Conservation (phyloP, 371 early-diverging fungal genomes). For the Mortierella sp. region DNA sequence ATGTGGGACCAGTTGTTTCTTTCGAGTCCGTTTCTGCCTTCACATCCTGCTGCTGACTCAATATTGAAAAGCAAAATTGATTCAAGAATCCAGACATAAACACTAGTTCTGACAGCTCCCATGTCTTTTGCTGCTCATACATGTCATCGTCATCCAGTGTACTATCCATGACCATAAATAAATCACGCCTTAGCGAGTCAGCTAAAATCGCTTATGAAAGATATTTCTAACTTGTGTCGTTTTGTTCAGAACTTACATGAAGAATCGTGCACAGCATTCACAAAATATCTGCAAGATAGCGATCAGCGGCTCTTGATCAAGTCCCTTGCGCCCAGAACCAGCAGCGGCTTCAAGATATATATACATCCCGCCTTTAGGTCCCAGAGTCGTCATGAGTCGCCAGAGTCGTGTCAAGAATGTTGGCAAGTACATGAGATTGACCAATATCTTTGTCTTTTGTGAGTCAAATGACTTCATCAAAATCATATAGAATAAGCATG, state of each 20-base stretch:
- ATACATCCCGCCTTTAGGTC: conserved; percentile 67
- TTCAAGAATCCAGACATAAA: conserved; percentile 71
- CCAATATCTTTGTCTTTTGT: conserved; percentile 67
- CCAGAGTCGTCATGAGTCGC: conserved; percentile 70
- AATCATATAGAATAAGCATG: conserved; percentile 66
- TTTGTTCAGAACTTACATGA: conserved; percentile 59
- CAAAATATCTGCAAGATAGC: conserved; percentile 73
- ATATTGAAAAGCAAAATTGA: conserved; percentile 75
- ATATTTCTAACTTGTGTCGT: too few species aligned
- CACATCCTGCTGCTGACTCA: conserved; percentile 55
- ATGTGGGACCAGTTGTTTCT: neutral
- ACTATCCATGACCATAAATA: conserved; percentile 25
- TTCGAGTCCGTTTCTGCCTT: neutral
- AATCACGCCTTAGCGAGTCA: neutral
- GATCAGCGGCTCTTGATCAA: conserved; percentile 71
- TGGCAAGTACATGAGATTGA: conserved; percentile 70
- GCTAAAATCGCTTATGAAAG: too few species aligned
- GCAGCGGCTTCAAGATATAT: conserved; percentile 70
- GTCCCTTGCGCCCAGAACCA: conserved; percentile 50
- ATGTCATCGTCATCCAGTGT: conserved; percentile 89
- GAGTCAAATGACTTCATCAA: conserved; percentile 61
- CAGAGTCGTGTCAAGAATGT: conserved; percentile 72
- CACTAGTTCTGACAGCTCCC: conserved; percentile 66
- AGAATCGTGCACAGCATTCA: conserved; percentile 68
- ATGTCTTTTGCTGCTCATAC: conserved; percentile 70